phyloP scores from a whole-genome alignment of 192 early-diverging fungal species.

The Coemansia sp. region DNA sequence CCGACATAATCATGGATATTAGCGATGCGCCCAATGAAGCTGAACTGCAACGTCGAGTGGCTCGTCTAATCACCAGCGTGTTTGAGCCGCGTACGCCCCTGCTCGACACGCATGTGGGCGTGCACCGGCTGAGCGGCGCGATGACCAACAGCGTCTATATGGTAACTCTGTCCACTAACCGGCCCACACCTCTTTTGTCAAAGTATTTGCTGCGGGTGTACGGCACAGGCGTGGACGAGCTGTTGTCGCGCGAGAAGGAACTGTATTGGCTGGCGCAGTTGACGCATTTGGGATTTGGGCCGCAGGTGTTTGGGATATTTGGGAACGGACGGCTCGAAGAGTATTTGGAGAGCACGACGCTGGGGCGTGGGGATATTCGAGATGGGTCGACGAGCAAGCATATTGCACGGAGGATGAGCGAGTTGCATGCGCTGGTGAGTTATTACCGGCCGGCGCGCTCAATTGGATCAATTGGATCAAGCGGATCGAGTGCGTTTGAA shows the following conservation, averaged over 20 bases:
- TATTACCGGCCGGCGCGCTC: constrained; percentile 55
- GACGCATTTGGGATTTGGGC: constrained; percentile 70
- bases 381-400: constrained; percentile 62
- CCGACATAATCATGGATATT: constrained; percentile 39
- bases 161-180: constrained; percentile 13
- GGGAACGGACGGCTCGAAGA: constrained; percentile 86
- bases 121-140: constrained; percentile 65
- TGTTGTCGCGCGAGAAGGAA: constrained; percentile 78
- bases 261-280: constrained; percentile 75
- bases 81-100: constrained; percentile 26
- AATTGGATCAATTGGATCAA: not conserved
- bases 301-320: constrained; percentile 72
- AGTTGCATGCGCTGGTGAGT: constrained; percentile 71
- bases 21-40: constrained; percentile 19
- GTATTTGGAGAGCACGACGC: constrained; percentile 72
- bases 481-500: not conserved
- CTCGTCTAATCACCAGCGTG: constrained; percentile 32
- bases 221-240: constrained; percentile 74
- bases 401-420: constrained; percentile 71
- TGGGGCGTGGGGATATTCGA: constrained; percentile 70
- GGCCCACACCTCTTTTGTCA: constrained; percentile 9
- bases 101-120: constrained; percentile 16
- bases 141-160: constrained; percentile 67
- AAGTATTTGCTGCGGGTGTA: constrained; percentile 74
- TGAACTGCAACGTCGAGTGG: constrained; percentile 24